Base-by-base conservation (phyloP, 1,284 basidiomycete genomes). In the Calocybe gambosa region DNA sequence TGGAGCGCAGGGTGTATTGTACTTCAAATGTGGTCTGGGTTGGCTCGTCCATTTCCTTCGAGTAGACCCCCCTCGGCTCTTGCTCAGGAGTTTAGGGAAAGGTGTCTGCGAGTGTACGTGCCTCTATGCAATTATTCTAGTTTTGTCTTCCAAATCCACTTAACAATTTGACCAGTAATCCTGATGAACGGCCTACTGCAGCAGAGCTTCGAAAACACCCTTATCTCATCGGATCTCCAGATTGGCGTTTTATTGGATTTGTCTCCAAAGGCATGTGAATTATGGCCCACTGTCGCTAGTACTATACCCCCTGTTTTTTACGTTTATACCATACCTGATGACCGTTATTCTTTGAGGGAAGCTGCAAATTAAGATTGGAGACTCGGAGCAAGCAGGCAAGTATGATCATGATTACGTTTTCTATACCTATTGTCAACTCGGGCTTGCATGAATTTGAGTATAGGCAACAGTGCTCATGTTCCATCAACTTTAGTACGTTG, bases 1-100 rank as follows among this genome's bases (percentile, higher is more conserved):
- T 98, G 95, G 95, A 92, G 89, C 61, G 77, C 98, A 3, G 95
- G 95, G 0, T 99, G 95, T 68, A 90, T 98, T 10, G 88, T 95
- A 2, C 73, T 97, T 53, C 95, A 98, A 67, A 98, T 98, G 95
- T 93, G 93, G 81, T 87, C 91, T 6, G 95, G 94, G 5, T 78
- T 84, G 57, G 71, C 93, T 40, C 95, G 95, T 3, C 98, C 98
- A 82, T 87, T 92, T 15, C 95, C 95, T 2, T 93, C 94, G 0
- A 77, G 90, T 50, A 80, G 95, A 26, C 66, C 74, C 3, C 68
- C 97, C 25, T 83, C 85, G 13, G 68, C 77, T 7, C 73, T 83
- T 45, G 93, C 89, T 6, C 77, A 86, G 49, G 88, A 94, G 60
- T 97, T 99, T 63, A 75, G 95, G 54, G 74, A 77, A 55, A 81